phyloP scores from a whole-genome alignment of 2,329 filamentous ascomycete species.

The Rhynchosporium graminicola region DNA sequence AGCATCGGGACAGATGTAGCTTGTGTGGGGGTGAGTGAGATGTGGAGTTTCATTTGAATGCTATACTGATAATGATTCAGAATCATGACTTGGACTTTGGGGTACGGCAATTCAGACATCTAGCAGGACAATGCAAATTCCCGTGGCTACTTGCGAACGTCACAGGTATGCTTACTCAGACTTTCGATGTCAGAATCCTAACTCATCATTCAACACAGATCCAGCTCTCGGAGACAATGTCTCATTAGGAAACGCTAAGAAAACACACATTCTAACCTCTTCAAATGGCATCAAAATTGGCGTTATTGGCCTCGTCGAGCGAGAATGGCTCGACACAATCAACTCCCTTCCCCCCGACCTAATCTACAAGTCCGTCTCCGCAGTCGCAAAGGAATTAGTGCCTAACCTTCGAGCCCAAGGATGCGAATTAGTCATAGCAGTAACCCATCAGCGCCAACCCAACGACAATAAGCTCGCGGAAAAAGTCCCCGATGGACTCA shows the following conservation, averaged over 20 bases:
- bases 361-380: conserved; percentile 24
- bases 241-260: conserved; percentile 21
- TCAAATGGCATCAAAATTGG: conserved; percentile 27
- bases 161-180: neutral
- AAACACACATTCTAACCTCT: conserved; percentile 22
- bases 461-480: conserved; percentile 26
- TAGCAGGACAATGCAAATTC: conserved; percentile 21
- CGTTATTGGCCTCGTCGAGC: conserved; percentile 26
- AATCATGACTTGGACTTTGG: conserved; percentile 26
- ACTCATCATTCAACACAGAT: conserved; percentile 13
- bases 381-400: conserved; percentile 23
- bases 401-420: conserved; percentile 23
- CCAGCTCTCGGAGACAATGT: conserved; percentile 22
- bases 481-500: conserved; percentile 23
- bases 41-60: neutral
- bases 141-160: conserved; percentile 26
- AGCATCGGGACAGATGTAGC: conserved; percentile 23
- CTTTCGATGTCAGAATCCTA: neutral
- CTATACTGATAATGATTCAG: neutral
- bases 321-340: conserved; percentile 26
- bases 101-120: conserved; percentile 24
- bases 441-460: conserved; percentile 24
- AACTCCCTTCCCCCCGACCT: conserved; percentile 23
- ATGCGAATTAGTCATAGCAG: conserved; percentile 21
- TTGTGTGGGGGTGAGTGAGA: conserved; percentile 20